phyloP scores from a whole-genome alignment of 306 rosid species.

The Parietaria judaica region DNA sequence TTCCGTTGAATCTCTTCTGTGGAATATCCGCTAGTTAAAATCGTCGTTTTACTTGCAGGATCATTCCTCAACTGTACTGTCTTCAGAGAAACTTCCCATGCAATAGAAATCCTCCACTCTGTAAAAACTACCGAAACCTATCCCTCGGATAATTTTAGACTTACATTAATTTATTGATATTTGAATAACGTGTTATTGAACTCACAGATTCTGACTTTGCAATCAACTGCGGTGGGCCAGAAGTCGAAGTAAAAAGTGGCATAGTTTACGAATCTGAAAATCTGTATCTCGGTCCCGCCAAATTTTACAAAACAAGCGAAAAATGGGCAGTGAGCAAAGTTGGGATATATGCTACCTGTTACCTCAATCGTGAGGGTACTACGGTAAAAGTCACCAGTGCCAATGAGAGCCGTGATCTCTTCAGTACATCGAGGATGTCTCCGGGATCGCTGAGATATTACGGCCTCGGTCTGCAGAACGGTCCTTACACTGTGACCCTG shows the following conservation, averaged over 20 bases:
- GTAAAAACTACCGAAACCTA: not conserved
- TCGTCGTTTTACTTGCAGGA: conserved; percentile 3
- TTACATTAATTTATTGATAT: too few relatives aligned
- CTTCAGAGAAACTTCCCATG: conserved; percentile 26
- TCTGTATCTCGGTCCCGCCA: conserved; percentile 13
- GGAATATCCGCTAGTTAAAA: conserved; percentile 8
- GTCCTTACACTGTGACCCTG: conserved; percentile 38
- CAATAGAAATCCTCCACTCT: conserved; percentile 10
- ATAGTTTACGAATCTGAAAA: conserved; percentile 14
- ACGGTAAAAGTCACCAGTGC: not conserved
- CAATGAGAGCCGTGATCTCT: conserved; percentile 13
- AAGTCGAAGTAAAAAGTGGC: conserved; percentile 4
- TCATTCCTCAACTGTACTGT: conserved; percentile 14
- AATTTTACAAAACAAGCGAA: not conserved
- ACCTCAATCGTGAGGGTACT: not conserved
- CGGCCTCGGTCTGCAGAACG: conserved; percentile 43
- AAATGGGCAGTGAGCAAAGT: conserved; percentile 27
- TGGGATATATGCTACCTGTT: conserved; percentile 10
- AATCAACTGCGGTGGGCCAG: conserved; percentile 23
- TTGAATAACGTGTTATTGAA: not conserved
- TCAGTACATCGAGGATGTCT: conserved; percentile 16
- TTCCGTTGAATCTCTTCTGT: too few relatives aligned
- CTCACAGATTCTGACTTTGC: conserved; percentile 17
- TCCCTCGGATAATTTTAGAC: too few relatives aligned
- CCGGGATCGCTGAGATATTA: conserved; percentile 32